Base-by-base conservation (phyloP, 2,329 filamentous ascomycete genomes). In the Cladosporium velox region DNA sequence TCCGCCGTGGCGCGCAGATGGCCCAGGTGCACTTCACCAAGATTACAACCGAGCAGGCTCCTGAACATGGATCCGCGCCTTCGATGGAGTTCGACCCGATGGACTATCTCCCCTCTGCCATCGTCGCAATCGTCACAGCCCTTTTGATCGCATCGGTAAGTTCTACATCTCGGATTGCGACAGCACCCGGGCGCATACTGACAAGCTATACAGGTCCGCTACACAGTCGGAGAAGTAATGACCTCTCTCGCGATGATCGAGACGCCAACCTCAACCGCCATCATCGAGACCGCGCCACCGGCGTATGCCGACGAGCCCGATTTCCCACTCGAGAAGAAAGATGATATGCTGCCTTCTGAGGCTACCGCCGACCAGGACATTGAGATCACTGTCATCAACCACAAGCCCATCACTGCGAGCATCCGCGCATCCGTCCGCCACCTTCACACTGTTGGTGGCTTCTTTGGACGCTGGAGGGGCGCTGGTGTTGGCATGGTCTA, bases 241-340 rank as follows among this genome's bases (percentile, higher is more conserved):
- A 82, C 85, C 1, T 86, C 86, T 6, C 83, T 91, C 51, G 83
- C 87, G 68, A 87, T 88, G 78, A 82, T 91, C 71, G 89, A 91
- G 76, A 85, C 85, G 57, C 82, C 85, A 44, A 79, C 83, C 69
- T 83, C 83, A 30, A 83, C 82, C 61, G 83, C 81, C 67, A 78
- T 81, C 69, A 73, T 82, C 69, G 73, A 77, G 67, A 77, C 78
- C 30, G 74, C 72, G 67, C 84, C 69, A 78, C 83, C 72, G 78
- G 69, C 72, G 11, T 77, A 86, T 64, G 79, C 83, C 61, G 82
- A 86, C 71, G 80, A 84, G 68, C 72, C 78, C 38, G 81, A 83
- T 61, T 82, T 82, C 44, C 74, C 77, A 7, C 76, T 84, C 58
- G 80, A 83, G 75, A 78, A 21, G 76, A 77, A 69, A 47, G 64